Base-by-base conservation (phyloP, 1,284 basidiomycete species). In the Vanrija sp. region DNA sequence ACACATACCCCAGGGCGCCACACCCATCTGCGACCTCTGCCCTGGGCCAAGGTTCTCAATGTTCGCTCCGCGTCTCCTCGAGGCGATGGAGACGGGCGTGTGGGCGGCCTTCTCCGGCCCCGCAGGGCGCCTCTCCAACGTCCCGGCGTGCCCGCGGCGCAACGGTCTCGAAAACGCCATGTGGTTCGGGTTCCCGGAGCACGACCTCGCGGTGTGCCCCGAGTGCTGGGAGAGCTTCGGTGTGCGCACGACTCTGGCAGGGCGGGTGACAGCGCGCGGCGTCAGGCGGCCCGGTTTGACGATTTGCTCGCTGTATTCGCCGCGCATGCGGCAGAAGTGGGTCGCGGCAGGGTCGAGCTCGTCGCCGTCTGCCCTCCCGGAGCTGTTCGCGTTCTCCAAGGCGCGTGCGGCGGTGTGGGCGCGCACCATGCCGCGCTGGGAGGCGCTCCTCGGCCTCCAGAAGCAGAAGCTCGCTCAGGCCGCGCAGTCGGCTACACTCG, bases 181-280 rank as follows among this genome's bases (percentile, higher is more conserved):
- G 21, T 51, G 50, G 50, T 51, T 25, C 15, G 50, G 50, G 6
- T 45, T 51, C 43, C 50, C 43, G 3, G 43, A 45, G 10, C 34
- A 34, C 34, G 34, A 34, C 2, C 43, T 51, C 15, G 21, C 34
- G 3, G 19, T 26, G 16, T 51, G 50, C 34, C 8, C 18, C 3
- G n/a, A 34, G 19, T 51, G 50, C 50, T 51, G 50, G 50, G 29
- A 15, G 34, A 15, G 18, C 1, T 51, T 45, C 25, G 50, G 26
- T 3, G 6, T 15, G 3, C 12, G 16, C 12, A 44, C 43, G 2
- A 19, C 21, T 1, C 34, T 51, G 0, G 50, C 43, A 15, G 4
- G 12, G 3, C 19, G 34, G 3, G 50, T 18, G 3, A 18, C 29
- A 9, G n/a, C 45, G 6, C 29, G n/a, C 21, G 50, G 43, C 5